phyloP scores from a whole-genome alignment of 2,329 filamentous ascomycete genomes.

The Xylariales sp. region DNA sequence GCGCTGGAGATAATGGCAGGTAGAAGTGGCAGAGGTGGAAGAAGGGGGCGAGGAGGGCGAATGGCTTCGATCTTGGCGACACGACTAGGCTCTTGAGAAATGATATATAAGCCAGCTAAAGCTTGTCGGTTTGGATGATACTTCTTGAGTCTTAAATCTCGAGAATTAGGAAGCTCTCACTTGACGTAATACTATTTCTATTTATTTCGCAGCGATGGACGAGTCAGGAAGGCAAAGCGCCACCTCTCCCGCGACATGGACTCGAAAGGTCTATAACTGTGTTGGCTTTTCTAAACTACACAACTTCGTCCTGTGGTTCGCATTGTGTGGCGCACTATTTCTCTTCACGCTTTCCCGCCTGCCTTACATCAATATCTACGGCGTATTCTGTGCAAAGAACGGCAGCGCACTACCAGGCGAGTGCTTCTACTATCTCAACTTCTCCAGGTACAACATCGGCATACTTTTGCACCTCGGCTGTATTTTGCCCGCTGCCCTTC shows the following conservation, averaged over 20 bases:
- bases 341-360: conserved; percentile 45
- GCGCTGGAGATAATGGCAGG: too few species aligned
- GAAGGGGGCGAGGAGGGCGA: too few species aligned
- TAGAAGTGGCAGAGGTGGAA: too few species aligned
- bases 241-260: conserved; percentile 28
- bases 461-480: conserved; percentile 41
- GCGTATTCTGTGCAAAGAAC: conserved; percentile 26
- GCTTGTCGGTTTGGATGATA: too few species aligned
- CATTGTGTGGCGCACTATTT: conserved; percentile 40
- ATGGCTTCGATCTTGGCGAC: too few species aligned
- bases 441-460: conserved; percentile 26
- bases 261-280: conserved; percentile 34
- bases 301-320: conserved; percentile 51
- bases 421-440: conserved; percentile 32
- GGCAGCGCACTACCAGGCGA: conserved; percentile 28
- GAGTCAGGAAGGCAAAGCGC: conserved; percentile 3
- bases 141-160: too few species aligned
- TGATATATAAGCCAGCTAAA: too few species aligned
- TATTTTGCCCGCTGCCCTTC: conserved; percentile 40
- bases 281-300: conserved; percentile 53
- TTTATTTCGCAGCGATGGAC: conserved; percentile 1
- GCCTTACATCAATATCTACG: conserved; percentile 42
- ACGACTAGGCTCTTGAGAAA: too few species aligned
- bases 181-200: too few species aligned
- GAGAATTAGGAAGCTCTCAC: too few species aligned